Evolutionary conservation across 75 land plant species (phyloP), one percentile per base, ranked within the genome.

Genomic region (Sequoiadendron giganteum): DNA sequence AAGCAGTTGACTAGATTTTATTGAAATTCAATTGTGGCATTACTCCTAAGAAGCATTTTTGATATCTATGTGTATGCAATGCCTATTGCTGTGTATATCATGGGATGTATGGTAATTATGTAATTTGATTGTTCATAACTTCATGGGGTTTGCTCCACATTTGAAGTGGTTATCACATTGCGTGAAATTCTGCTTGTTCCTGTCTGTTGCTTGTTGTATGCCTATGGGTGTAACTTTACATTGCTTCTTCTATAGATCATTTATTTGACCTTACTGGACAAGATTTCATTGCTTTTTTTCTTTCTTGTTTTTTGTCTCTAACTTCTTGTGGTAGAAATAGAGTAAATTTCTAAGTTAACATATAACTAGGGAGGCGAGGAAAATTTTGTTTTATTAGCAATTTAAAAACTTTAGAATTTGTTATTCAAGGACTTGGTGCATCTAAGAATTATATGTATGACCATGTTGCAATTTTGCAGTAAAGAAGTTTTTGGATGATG

Each of bases 401-500:
- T 21, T 82, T 82, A 8, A 82, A 81, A 7, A 21, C 72, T 85
- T 48, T 0, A 55, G 34, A 36, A 49, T 28, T 34, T 11, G 56
- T 54, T 30, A 21, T 56, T 42, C 13, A 73, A 73, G 38, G 39
- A 28, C 36, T 8, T 7, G 7, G 21, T 3, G 18, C 5, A 5
- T 13, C 68, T 32, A 30, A 82, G 84, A 42, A 21, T 42, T 25
- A 82, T 43, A 82, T 11, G 9, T 19, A 21, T 55, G 19, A 55
- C 11, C 39, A 36, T 30, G 86, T 88, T 61, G 38, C 38, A 30
- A 73, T 80, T 49, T 38, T 87, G 87, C 90, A 86, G 90, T 86
- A 68, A 86, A 55, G 45, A 86, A 86, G 83, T 32, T 45, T 42
- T 48, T 81, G 45, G 90, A 88, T 43, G 49, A 45, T 16, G 79